These are phyloP conservation scores for Trichomonascus vanleenenianus DNA, from an alignment of 805 yeast species.

Conservation along the genomic window DNA sequence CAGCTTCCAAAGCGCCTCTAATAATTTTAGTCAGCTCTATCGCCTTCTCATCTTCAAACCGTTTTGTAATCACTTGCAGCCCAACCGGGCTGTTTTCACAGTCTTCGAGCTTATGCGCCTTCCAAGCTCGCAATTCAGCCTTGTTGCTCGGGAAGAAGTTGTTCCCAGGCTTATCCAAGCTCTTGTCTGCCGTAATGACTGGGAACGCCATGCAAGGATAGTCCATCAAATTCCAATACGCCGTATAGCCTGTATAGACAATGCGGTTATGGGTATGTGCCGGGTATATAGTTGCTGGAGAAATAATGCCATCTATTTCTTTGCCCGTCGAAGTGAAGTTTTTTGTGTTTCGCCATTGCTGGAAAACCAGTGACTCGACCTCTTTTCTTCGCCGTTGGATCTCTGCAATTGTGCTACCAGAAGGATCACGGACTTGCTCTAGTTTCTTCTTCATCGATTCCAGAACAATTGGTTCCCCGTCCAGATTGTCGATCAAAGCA, in stretches of 20 bases:
- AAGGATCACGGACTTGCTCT: background rate
- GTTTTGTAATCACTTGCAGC: conserved; percentile 45
- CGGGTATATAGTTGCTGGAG: conserved; percentile 37
- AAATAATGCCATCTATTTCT: conserved; percentile 41
- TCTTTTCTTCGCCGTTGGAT: background rate
- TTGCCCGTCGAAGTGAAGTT: conserved; percentile 30
- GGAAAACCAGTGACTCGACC: conserved; percentile 13
- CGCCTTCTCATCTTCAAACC: conserved; percentile 52
- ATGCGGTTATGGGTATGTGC: conserved; percentile 7
- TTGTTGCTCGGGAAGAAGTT: background rate
- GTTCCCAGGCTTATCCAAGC: conserved; percentile 31
- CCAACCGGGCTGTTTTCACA: conserved; percentile 46
- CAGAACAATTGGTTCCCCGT: conserved; percentile 28
- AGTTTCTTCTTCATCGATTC: conserved; percentile 1
- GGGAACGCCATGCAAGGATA: conserved; percentile 18
- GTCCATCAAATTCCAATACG: conserved; percentile 16
- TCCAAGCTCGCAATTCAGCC: conserved; percentile 27
- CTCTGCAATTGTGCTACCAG: background rate
- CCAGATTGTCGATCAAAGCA: conserved; percentile 29
- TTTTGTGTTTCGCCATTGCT: conserved; percentile 35
- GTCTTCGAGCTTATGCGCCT: conserved; percentile 38
- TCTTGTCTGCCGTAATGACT: conserved; percentile 27
- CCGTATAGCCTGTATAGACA: conserved; percentile 8
- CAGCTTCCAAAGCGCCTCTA: background rate
- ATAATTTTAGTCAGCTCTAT: conserved; percentile 25